Base-by-base conservation (phyloP, 305 asterid species). In the Stenogyne calaminthoides region DNA sequence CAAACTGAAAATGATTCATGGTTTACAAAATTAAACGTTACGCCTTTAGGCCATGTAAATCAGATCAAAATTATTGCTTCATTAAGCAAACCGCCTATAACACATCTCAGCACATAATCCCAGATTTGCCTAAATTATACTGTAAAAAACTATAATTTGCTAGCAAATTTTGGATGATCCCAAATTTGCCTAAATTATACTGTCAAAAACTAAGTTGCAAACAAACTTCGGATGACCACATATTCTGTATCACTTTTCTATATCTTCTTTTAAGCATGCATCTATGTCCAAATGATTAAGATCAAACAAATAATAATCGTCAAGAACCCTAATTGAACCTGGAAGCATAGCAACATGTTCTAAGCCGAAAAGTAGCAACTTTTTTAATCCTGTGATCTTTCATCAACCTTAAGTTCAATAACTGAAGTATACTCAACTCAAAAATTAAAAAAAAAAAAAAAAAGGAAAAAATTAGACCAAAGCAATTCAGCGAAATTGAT, bases 401-500 rank as follows among this genome's bases (percentile, higher is more conserved):
- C 52, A 25, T n/a, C 60, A 62, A 64, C 72, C 74, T 75, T 39
- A 77, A 67, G 19, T 64, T 19, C 65, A 9, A 19, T 39, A 60
- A 68, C 25, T 36, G 19, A 15, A 55, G 27, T 56, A 55, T 44
- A 42, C 25, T 52, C 75, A 22, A 55, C 76, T 64, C 70, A 9
- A 36, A 27, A n/a, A n/a, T n/a, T n/a, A n/a, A n/a, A n/a, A 68
- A 61, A 25, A 25, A 32, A 32, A 0, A n/a, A 6, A 1, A 14
- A 7, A 11, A 60, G n/a, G n/a, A 37, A 9, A 39, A 4, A 14
- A 61, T 20, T 60, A 64, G 27, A 78, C 55, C 51, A 57, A 15
- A 2, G 65, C 69, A 49, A 73, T 56, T 29, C 59, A 49, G 36
- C 58, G 25, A 16, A 6, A 27, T 2, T 11, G 60, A 51, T 19